Conservation (phyloP, 2,329 filamentous ascomycete species). For the Fusarium pseudoanthophilum region DNA sequence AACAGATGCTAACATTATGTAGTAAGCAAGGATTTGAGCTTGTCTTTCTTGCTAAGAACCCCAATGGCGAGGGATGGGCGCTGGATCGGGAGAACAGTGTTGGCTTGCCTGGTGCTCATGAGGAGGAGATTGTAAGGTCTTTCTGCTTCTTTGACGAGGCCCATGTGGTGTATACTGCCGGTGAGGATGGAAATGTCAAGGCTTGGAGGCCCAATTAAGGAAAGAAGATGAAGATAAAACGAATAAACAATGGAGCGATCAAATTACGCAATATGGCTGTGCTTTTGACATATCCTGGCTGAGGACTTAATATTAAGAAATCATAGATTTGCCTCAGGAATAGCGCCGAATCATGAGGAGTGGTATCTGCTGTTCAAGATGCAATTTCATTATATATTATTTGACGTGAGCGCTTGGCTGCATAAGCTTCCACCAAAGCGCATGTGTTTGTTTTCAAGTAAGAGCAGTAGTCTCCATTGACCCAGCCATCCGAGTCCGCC, state of each 20-base stretch:
- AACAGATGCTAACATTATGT: slow-evolving; percentile 11
- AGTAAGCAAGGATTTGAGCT: slow-evolving; percentile 69
- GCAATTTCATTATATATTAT: not conserved
- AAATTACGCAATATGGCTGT: not conserved
- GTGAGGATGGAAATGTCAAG: slow-evolving; percentile 68
- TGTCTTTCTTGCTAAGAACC: slow-evolving; percentile 65
- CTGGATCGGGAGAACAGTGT: slow-evolving; percentile 67
- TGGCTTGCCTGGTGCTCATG: slow-evolving; percentile 70
- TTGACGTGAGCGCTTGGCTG: not conserved
- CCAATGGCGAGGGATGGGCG: slow-evolving; percentile 58
- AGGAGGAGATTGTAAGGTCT: slow-evolving; percentile 70
- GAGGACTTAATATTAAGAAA: too few relatives aligned
- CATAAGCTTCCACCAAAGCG: not conserved
- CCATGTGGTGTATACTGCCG: slow-evolving; percentile 67
- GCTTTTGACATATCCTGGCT: not conserved
- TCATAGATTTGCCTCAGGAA: not conserved
- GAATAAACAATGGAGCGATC: not conserved
- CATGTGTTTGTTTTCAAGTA: not conserved
- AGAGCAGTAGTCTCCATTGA: too few relatives aligned
- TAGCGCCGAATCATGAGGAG: not conserved
- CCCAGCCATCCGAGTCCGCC: too few relatives aligned
- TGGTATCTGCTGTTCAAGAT: not conserved
- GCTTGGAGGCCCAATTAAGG: slow-evolving; percentile 59
- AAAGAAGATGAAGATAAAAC: not conserved
- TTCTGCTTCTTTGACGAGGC: slow-evolving; percentile 73